These are phyloP conservation scores for Cutaneotrichosporon sp. DNA, from an alignment of 1,284 basidiomycete species.

Conservation along the genomic window DNA sequence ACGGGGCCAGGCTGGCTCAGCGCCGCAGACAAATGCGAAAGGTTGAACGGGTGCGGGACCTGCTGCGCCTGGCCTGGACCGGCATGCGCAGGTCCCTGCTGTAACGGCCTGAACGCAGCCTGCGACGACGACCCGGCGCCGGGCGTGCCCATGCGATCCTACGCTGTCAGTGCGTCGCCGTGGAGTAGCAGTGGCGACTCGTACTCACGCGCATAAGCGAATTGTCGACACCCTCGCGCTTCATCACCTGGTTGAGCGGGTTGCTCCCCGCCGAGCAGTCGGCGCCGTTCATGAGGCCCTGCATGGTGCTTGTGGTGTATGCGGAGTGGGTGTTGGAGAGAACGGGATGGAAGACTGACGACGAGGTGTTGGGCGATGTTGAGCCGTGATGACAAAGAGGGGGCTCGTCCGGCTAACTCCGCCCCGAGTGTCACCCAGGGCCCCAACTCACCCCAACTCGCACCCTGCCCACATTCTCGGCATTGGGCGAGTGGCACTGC, in stretches of 20 bases:
- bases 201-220: constrained; percentile 55
- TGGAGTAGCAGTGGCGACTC: background rate
- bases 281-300: constrained; percentile 72
- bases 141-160: constrained; percentile 16
- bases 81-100: constrained; percentile 5
- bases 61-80: constrained; percentile 8
- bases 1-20: constrained; percentile 22
- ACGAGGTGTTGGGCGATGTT: too few species aligned
- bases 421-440: too few species aligned
- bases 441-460: too few species aligned
- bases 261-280: constrained; percentile 83
- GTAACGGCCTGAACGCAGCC: constrained; percentile 14
- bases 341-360: too few species aligned
- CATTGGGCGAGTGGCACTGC: too few species aligned
- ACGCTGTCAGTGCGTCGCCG: constrained; percentile 2
- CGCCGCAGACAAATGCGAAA: constrained; percentile 40
- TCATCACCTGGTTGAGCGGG: constrained; percentile 82
- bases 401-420: too few species aligned
- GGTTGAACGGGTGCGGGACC: constrained; percentile 42
- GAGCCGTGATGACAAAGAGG: too few species aligned
- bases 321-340: too few species aligned
- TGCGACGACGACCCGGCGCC: constrained; percentile 12
- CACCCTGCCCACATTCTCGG: too few species aligned
- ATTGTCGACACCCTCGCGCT: constrained; percentile 84
- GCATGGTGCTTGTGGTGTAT: constrained; percentile 26